Evolutionary conservation across 371 early-diverging fungal genomes (phyloP).

Genomic region (Mucor irregularis): DNA sequence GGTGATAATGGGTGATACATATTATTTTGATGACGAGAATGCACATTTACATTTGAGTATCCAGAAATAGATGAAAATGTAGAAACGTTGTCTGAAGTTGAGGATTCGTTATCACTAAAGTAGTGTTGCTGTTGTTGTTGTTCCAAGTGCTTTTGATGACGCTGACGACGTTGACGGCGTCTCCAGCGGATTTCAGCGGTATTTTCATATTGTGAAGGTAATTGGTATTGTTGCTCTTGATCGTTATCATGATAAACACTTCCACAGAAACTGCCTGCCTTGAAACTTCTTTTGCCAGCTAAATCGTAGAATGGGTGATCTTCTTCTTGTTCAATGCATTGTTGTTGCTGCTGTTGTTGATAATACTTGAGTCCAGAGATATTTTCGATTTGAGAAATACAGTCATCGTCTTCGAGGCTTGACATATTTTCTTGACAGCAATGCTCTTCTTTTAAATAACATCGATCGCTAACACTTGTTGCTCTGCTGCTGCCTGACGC

Average conservation of each 20-base stretch:
- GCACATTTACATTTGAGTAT: constrained; percentile 2
- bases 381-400: constrained; percentile 7
- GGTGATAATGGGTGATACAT: constrained; percentile 30
- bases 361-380: not conserved
- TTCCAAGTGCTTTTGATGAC: constrained; percentile 12
- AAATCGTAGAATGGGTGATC: constrained; percentile 27
- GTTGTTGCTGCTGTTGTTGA: not conserved
- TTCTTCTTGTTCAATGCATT: too few species aligned
- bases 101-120: constrained; percentile 6
- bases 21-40: not conserved
- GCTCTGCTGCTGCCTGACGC: constrained; percentile 18
- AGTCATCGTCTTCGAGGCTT: constrained; percentile 7
- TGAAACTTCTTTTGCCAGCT: constrained; percentile 24
- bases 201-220: constrained; percentile 1
- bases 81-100: constrained; percentile 6
- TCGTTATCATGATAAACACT: constrained; percentile 19
- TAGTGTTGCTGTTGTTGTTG: not conserved
- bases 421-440: not conserved
- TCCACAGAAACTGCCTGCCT: constrained; percentile 26
- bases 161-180: constrained; percentile 18
- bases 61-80: constrained; percentile 12
- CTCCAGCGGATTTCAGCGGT: constrained; percentile 7
- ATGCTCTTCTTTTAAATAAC: not conserved
- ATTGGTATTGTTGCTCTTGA: not conserved
- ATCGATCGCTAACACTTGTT: constrained; percentile 7